These are phyloP conservation scores for Erysimum pusillum DNA, from an alignment of 441 rosid genomes.

Conservation along the genomic window DNA sequence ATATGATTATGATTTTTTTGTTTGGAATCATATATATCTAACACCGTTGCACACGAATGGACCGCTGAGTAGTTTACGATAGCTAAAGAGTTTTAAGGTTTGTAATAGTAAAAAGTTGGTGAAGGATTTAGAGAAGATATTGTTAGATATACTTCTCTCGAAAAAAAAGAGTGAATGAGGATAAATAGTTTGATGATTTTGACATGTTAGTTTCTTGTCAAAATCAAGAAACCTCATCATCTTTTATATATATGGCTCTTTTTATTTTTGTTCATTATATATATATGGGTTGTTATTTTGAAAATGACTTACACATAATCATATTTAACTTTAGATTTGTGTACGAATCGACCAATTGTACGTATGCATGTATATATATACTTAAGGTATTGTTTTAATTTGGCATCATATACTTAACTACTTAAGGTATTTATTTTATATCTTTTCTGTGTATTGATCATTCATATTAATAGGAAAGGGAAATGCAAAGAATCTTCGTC, in stretches of 20 bases:
- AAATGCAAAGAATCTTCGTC: conserved; percentile 12
- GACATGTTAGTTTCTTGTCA: conserved; percentile 82
- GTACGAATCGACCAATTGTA: neutral
- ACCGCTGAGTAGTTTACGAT: conserved; percentile 11
- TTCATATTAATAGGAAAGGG: neutral
- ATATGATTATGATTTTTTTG: conserved; percentile 5
- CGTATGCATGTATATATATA: conserved; percentile 53
- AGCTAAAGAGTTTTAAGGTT: conserved; percentile 13
- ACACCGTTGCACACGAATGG: conserved; percentile 10
- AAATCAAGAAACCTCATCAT: conserved; percentile 61
- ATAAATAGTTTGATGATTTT: conserved; percentile 38
- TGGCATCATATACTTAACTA: too few relatives aligned
- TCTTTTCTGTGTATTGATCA: neutral
- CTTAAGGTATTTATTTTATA: conserved; percentile 37
- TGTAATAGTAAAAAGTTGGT: conserved; percentile 44
- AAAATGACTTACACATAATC: conserved; percentile 36
- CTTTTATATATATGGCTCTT: conserved; percentile 17
- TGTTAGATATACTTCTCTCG: conserved; percentile 33
- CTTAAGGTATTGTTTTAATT: conserved; percentile 18
- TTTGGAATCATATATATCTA: neutral
- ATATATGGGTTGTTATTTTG: conserved; percentile 46
- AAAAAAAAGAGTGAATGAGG: conserved; percentile 33
- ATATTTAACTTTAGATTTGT: neutral
- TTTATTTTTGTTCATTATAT: neutral
- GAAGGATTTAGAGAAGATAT: conserved; percentile 21